Evolutionary conservation across 176 grass and related monocot genomes (phyloP).

Genomic region (Cocos nucifera): DNA sequence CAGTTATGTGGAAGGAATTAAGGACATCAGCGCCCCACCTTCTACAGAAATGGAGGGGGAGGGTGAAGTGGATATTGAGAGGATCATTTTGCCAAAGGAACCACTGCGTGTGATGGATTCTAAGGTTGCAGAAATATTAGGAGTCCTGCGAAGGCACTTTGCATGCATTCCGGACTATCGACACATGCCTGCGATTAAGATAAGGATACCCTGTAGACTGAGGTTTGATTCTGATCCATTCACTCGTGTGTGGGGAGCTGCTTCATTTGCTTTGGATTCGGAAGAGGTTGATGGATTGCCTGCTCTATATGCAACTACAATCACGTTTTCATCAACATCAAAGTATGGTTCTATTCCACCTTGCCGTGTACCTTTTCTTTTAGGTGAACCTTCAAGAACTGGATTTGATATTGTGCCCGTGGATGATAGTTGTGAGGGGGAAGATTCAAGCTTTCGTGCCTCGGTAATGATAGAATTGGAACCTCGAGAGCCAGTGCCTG

Average conservation of each 20-base stretch:
- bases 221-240: constrained; percentile 79
- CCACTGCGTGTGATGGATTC: constrained; percentile 60
- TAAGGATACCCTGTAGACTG: constrained; percentile 76
- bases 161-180: constrained; percentile 61
- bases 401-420: constrained; percentile 48
- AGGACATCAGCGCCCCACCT: constrained; percentile 33
- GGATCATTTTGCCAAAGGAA: constrained; percentile 42
- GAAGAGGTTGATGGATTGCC: constrained; percentile 42
- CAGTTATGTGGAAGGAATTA: constrained; percentile 39
- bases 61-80: constrained; percentile 27
- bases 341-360: constrained; percentile 67
- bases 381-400: constrained; percentile 52
- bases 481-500: constrained; percentile 72
- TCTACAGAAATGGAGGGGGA: constrained; percentile 29
- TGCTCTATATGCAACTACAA: constrained; percentile 66
- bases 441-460: constrained; percentile 32
- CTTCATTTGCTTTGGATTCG: constrained; percentile 29
- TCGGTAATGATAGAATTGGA: constrained; percentile 66
- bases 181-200: constrained; percentile 59
- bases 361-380: constrained; percentile 72
- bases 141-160: constrained; percentile 69
- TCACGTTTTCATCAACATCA: constrained; percentile 58
- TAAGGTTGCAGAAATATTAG: constrained; percentile 52
- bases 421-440: constrained; percentile 20
- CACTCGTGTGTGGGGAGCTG: constrained; percentile 40